Conservation (phyloP, 148 eudicot genomes). For the Cornus controversa region DNA sequence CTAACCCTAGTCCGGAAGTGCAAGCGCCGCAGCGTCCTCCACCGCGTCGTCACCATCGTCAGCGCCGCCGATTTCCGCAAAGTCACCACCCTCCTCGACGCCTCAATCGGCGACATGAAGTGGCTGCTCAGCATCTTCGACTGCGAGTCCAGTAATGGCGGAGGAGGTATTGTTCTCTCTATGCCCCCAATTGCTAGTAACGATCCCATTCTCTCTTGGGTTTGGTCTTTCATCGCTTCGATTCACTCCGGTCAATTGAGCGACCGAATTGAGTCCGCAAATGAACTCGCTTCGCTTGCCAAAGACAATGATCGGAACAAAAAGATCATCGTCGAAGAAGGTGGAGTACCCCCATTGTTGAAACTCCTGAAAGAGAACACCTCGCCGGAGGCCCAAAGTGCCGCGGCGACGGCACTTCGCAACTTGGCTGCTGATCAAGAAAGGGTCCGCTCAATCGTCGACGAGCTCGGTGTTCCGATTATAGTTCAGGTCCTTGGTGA, state of each 20-base stretch:
- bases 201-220: conserved; percentile 76
- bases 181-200: conserved; percentile 81
- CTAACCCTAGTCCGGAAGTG: conserved; percentile 49
- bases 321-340: conserved; percentile 73
- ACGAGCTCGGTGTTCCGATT: conserved; percentile 38
- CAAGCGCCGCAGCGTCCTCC: conserved; percentile 50
- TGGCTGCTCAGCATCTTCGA: conserved; percentile 62
- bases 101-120: conserved; percentile 56
- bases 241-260: conserved; percentile 38
- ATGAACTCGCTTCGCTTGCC: conserved; percentile 50
- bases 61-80: conserved; percentile 65
- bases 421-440: conserved; percentile 41
- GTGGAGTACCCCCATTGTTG: conserved; percentile 62
- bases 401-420: conserved; percentile 46
- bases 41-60: conserved; percentile 50
- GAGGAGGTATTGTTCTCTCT: conserved; percentile 40
- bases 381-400: conserved; percentile 51
- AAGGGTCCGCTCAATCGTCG: conserved; percentile 40
- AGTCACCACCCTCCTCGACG: conserved; percentile 36
- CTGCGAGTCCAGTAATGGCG: conserved; percentile 23
- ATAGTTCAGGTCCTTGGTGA: conserved; percentile 53
- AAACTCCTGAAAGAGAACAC: conserved; percentile 56
- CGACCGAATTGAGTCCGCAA: conserved; percentile 56
- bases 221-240: conserved; percentile 69
- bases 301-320: conserved; percentile 71